Conservation (phyloP, 179 eudicot genomes). For the Silene coronaria region DNA sequence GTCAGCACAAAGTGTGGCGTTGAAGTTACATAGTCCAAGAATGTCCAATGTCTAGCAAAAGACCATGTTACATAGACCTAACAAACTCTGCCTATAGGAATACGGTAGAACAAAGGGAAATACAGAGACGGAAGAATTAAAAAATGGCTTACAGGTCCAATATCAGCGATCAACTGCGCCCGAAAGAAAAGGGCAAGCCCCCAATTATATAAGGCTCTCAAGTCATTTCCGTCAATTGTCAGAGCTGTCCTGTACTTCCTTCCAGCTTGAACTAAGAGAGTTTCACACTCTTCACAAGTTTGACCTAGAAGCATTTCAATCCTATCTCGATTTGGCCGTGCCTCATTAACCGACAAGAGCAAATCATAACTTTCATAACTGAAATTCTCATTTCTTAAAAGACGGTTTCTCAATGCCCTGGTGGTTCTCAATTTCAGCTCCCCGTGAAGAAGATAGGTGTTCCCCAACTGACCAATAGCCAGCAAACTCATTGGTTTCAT, state of each 20-base stretch:
- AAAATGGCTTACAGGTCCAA: slow-evolving; percentile 75
- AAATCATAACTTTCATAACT: slow-evolving; percentile 24
- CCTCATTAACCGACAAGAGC: slow-evolving; percentile 24
- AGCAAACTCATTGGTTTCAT: slow-evolving; percentile 92
- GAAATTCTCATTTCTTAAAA: slow-evolving; percentile 32
- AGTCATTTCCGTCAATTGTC: slow-evolving; percentile 80
- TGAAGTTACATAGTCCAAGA: not conserved
- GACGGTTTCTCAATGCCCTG: slow-evolving; percentile 57
- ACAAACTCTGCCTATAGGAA: not conserved
- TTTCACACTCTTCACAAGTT: slow-evolving; percentile 89
- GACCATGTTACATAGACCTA: not conserved
- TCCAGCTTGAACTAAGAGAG: slow-evolving; percentile 81
- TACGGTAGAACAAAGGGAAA: not conserved
- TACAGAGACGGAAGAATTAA: not conserved
- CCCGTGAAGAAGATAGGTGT: slow-evolving; percentile 90
- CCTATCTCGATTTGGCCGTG: slow-evolving; percentile 35
- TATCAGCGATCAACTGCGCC: slow-evolving; percentile 87
- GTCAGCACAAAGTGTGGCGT: not conserved
- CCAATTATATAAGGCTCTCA: slow-evolving; percentile 92
- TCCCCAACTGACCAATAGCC: slow-evolving; percentile 87
- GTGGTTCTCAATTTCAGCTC: slow-evolving; percentile 66
- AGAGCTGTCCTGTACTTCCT: slow-evolving; percentile 70
- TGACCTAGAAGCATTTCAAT: slow-evolving; percentile 46
- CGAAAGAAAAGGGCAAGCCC: slow-evolving; percentile 90
- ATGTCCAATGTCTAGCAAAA: not conserved